Base-by-base conservation (phyloP, 2,329 filamentous ascomycete species). In the Colletotrichum cereale region DNA sequence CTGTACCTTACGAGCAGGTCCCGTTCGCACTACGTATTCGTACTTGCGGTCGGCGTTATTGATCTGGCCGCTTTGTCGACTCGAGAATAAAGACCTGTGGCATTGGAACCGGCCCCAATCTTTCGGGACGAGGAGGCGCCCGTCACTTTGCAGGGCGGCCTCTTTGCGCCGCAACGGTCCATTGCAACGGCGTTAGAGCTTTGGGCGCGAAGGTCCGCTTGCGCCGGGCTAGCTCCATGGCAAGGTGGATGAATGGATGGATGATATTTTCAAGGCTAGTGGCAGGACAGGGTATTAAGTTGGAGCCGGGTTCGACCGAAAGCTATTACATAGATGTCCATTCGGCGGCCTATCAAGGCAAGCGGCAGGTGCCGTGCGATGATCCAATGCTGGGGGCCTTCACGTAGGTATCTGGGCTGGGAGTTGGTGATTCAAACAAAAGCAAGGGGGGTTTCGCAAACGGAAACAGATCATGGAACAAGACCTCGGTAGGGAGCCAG, bases 391-490 rank as follows among this genome's bases (percentile, higher is more conserved):
- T 53, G 24, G 53, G 53, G 16, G 8, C n/a, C 21, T 11, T 47
- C 10, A 12, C 21, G 44, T 47, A 12, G 44, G 44, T 47, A n/a
- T 50, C n/a, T 24, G 40, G 34, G 42, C 44, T 63, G 44, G 31
- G 18, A 36, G 29, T 24, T 26, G 38, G 48, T 34, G 47, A 42
- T 63, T 53, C 53, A 53, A 60, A 64, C 53, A 53, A 60, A 64
- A 24, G 53, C 44, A 68, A 69, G 52, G 47, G 53, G n/a, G 21
- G 36, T 34, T 18, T 47, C 69, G 52, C 52, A 40, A 64, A 48
- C 69, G 48, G 66, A 69, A 64, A 69, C 66, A 69, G 50, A 21
- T 44, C 57, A 53, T 60, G 44, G 42, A 26, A 50, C 69, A 58
- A 48, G 69, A 60, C 26, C 55, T 53, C 38, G 69, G 53, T 60